Evolutionary conservation across 768 basidiomycete genomes (phyloP).

Genomic region (Hemileccinum rubropunctum): DNA sequence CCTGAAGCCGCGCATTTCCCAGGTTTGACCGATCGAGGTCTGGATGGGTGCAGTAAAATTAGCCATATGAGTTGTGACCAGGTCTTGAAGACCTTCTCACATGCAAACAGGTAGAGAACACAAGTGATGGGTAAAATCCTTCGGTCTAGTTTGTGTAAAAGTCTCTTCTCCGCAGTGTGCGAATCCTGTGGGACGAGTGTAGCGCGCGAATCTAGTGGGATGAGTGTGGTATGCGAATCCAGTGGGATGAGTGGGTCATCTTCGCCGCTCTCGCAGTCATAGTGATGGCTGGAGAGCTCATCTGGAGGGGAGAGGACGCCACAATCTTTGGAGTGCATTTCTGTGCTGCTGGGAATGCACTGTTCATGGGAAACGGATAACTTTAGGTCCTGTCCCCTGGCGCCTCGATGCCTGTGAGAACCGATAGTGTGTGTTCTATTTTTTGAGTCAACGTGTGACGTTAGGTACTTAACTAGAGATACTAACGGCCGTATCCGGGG

Average conservation of each 20-base stretch:
- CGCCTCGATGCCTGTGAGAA: no score
- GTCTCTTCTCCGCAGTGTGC: conserved; percentile 42
- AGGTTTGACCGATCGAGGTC: conserved; percentile 75
- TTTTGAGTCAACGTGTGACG: no score
- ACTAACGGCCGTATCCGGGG: no score
- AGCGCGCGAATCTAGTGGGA: conserved; percentile 13
- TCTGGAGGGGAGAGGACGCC: conserved; percentile 5
- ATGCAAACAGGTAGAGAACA: conserved; percentile 74
- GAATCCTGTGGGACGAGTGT: no score
- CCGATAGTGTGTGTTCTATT: no score
- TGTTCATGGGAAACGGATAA: no score
- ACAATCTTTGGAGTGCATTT: conserved; percentile 21
- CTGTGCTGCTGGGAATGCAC: neutral
- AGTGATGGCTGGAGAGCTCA: neutral
- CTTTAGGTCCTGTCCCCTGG: no score
- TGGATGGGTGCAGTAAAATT: conserved; percentile 4
- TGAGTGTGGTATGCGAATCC: conserved; percentile 18
- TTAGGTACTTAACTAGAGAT: no score
- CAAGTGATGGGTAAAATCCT: conserved; percentile 72
- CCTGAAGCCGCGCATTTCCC: conserved; percentile 77
- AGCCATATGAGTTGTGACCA: neutral
- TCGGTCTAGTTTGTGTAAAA: conserved; percentile 63
- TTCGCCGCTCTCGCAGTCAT: conserved; percentile 5
- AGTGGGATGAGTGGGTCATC: conserved; percentile 19
- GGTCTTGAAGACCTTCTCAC: conserved; percentile 38